Conservation (phyloP, 2,329 filamentous ascomycete species). For the Talaromyces amestolkiae region DNA sequence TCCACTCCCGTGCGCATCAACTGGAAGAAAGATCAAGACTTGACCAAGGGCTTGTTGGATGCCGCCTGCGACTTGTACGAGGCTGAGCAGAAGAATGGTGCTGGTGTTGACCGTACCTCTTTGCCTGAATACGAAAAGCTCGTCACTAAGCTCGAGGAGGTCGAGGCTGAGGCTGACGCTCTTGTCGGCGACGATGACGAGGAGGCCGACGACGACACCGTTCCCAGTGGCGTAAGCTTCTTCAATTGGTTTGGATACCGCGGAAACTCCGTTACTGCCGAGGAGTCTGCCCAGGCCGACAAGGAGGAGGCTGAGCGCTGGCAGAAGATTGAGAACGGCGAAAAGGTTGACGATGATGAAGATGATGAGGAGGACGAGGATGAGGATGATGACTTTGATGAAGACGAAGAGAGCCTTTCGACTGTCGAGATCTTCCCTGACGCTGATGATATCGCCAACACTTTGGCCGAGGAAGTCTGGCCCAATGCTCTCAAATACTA, state of each 20-base stretch:
- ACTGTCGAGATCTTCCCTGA: conserved; percentile 83
- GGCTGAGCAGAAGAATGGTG: conserved; percentile 52
- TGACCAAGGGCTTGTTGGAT: conserved; percentile 76
- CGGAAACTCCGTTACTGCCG: conserved; percentile 66
- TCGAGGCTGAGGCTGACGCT: conserved; percentile 35
- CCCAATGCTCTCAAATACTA: conserved; percentile 87
- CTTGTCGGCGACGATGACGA: conserved; percentile 29
- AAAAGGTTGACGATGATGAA: conserved; percentile 48
- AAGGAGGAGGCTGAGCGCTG: conserved; percentile 62
- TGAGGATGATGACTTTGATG: conserved; percentile 56
- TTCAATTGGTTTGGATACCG: conserved; percentile 86
- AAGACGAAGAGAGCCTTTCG: conserved; percentile 61
- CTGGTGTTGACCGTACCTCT: conserved; percentile 50
- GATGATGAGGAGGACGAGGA: conserved; percentile 45
- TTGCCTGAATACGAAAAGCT: conserved; percentile 55
- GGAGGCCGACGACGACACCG: conserved; percentile 38
- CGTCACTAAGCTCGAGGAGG: conserved; percentile 48
- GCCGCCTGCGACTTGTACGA: conserved; percentile 68
- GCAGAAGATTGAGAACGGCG: conserved; percentile 49
- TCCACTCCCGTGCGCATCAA: conserved; percentile 84
- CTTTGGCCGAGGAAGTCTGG: conserved; percentile 84
- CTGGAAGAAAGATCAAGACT: conserved; percentile 83
- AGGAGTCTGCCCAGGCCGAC: conserved; percentile 64
- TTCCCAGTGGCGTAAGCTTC: conserved; percentile 64
- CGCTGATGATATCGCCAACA: conserved; percentile 77